A percentile compares a stretch with the other conserved stretches of the same genome.
Evolutionary conservation across 768 basidiomycete genomes (phyloP).

Genomic region (Termitomyces sp.): DNA sequence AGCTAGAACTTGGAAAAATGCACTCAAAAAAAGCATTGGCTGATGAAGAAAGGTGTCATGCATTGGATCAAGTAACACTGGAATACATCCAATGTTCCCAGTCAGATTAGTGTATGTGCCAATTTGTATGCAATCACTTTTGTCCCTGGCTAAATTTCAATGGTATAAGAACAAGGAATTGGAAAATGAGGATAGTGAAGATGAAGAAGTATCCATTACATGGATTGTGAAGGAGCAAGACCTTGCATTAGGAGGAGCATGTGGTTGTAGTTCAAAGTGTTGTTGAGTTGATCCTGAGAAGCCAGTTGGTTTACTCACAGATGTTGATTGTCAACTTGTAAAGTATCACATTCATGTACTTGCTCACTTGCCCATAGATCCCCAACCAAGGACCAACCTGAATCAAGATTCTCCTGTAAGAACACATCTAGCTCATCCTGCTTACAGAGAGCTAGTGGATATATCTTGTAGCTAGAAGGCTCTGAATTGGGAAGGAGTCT

Average conservation of each 20-base stretch:
- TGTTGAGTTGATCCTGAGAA: background rate
- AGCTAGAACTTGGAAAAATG: conserved; percentile 2
- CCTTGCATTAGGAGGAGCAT: background rate
- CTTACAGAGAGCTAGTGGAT: too few relatives aligned
- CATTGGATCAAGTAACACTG: background rate
- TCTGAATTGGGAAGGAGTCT: too few relatives aligned
- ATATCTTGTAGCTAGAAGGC: too few relatives aligned
- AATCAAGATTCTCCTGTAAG: too few relatives aligned
- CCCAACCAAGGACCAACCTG: too few relatives aligned
- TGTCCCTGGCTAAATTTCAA: background rate
- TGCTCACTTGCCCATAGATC: too few relatives aligned
- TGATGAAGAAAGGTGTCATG: conserved; percentile 10
- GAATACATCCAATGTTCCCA: background rate
- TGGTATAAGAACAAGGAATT: too few relatives aligned
- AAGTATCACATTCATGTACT: too few relatives aligned
- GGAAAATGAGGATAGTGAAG: too few relatives aligned
- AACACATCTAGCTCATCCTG: too few relatives aligned
- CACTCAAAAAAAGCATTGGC: background rate
- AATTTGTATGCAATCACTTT: conserved; percentile 5
- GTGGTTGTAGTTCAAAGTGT: conserved; percentile 4
- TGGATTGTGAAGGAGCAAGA: conserved; percentile 1
- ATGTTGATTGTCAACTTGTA: too few relatives aligned
- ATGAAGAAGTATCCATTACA: background rate
- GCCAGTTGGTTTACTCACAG: too few relatives aligned
- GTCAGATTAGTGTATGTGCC: background rate